phyloP scores from a whole-genome alignment of 2,329 filamentous ascomycete genomes.

The Hypoxylon sp. region DNA sequence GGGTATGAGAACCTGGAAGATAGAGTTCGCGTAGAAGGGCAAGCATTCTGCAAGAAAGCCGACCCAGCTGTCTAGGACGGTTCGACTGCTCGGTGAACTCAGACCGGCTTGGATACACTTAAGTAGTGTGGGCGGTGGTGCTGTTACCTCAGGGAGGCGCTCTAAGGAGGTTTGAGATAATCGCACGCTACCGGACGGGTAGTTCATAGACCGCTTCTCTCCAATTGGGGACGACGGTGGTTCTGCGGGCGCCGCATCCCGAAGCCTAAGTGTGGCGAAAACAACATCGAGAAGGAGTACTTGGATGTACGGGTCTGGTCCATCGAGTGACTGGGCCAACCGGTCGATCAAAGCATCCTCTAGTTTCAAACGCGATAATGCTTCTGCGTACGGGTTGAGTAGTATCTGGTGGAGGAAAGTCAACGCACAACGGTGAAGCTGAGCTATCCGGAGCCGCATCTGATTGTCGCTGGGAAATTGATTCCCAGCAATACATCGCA shows the following conservation, averaged over 20 bases:
- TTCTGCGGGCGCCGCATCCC: slow-evolving; percentile 61
- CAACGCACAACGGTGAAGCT: slow-evolving; percentile 79
- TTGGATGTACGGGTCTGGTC: slow-evolving; percentile 79
- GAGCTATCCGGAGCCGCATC: slow-evolving; percentile 68
- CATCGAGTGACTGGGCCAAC: slow-evolving; percentile 72
- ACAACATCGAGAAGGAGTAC: slow-evolving; percentile 84
- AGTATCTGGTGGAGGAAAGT: slow-evolving; percentile 79
- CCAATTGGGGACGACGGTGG: slow-evolving; percentile 61
- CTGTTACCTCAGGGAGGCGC: slow-evolving; percentile 52
- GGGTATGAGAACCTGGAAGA: slow-evolving; percentile 92
- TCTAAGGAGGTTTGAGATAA: slow-evolving; percentile 57
- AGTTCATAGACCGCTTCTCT: slow-evolving; percentile 64
- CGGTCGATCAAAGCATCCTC: slow-evolving; percentile 80
- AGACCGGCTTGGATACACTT: slow-evolving; percentile 88
- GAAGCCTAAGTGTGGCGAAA: slow-evolving; percentile 79
- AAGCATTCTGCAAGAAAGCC: slow-evolving; percentile 86
- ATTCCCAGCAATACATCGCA: slow-evolving; percentile 71
- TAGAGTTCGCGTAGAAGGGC: slow-evolving; percentile 84
- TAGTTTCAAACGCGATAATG: slow-evolving; percentile 74
- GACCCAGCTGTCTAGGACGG: slow-evolving; percentile 92
- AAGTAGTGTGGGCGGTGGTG: slow-evolving; percentile 80
- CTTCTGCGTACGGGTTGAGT: slow-evolving; percentile 71
- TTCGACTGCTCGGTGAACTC: slow-evolving; percentile 78
- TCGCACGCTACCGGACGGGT: slow-evolving; percentile 60
- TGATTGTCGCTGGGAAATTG: slow-evolving; percentile 56